These are phyloP conservation scores for Pisolithus albus DNA, from an alignment of 768 basidiomycete species.

Conservation along the genomic window DNA sequence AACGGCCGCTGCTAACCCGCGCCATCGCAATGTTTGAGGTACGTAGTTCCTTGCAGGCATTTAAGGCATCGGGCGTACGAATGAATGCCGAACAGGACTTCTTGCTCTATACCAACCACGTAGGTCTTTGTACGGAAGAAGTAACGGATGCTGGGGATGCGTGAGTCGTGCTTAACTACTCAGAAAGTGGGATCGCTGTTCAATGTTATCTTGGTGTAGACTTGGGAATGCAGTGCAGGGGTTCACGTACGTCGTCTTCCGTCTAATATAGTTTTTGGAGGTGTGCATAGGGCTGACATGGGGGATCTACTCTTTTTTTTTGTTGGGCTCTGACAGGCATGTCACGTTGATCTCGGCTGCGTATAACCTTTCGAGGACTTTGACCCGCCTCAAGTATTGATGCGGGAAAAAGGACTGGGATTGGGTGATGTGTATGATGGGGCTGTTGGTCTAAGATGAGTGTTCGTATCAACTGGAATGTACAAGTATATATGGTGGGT, in stretches of 20 bases:
- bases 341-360: conserved; percentile 82
- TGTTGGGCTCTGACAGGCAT: conserved; percentile 38
- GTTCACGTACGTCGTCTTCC: conserved; percentile 61
- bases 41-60: conserved; percentile 7
- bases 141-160: conserved; percentile 82
- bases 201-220: conserved; percentile 29
- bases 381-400: conserved; percentile 4
- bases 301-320: neutral
- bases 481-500: no score
- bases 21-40: conserved; percentile 91
- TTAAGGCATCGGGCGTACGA: neutral
- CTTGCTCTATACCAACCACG: conserved; percentile 77
- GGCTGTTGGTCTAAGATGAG: no score
- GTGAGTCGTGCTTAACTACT: conserved; percentile 34
- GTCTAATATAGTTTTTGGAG: neutral
- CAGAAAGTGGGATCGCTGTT: neutral
- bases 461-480: no score
- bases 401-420: no score
- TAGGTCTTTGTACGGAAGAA: conserved; percentile 81
- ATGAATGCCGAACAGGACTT: conserved; percentile 47
- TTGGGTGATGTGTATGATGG: no score
- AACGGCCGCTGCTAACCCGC: conserved; percentile 54
- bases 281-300: neutral
- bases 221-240: conserved; percentile 87
- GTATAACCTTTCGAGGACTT: conserved; percentile 72